A percentile compares a stretch with the other conserved stretches of the same genome.
Conservation (phyloP, 2,329 filamentous ascomycete species). For the Sclerotinia minor region DNA sequence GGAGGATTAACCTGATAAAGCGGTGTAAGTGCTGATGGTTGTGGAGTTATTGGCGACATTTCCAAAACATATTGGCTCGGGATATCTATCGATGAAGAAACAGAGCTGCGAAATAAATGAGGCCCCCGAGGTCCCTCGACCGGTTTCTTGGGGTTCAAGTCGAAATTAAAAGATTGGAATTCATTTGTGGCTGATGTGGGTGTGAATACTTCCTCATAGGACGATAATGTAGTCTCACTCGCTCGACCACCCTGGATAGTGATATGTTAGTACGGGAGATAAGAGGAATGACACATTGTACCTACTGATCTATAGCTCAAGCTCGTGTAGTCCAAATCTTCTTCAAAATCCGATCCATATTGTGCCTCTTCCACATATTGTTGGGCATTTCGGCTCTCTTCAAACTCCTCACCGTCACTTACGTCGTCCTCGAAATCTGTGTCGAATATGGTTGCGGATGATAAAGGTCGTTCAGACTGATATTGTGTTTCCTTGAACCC, state of each 20-base stretch:
- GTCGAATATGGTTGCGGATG: conserved; percentile 74
- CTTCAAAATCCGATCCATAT: conserved; percentile 22
- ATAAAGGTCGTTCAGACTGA: conserved; percentile 53
- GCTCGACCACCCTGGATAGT: conserved; percentile 61
- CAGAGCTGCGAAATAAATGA: conserved; percentile 78
- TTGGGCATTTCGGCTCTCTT: conserved; percentile 13
- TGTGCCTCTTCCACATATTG: conserved; percentile 21
- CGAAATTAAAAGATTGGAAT: conserved; percentile 61
- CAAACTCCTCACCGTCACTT: conserved; percentile 48
- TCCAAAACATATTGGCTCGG: conserved; percentile 57
- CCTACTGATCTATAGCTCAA: conserved; percentile 72
- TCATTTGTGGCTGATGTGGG: conserved; percentile 63
- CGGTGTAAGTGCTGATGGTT: conserved; percentile 48
- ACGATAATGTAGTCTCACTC: conserved; percentile 84
- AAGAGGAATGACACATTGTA: conserved; percentile 32
- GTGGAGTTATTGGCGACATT: conserved; percentile 72
- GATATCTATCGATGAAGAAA: conserved; percentile 55
- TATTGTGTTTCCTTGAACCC: conserved; percentile 51
- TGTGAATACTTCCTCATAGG: conserved; percentile 79
- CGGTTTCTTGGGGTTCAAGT: conserved; percentile 57
- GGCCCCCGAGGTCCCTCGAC: conserved; percentile 81
- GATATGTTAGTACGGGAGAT: conserved; percentile 26
- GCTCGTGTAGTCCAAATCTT: conserved; percentile 61
- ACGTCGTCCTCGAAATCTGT: conserved; percentile 68
- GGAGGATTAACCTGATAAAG: conserved; percentile 33